Conservation (phyloP, 202 grass and related monocot genomes). For the Dendrocalamus latiflorus region DNA sequence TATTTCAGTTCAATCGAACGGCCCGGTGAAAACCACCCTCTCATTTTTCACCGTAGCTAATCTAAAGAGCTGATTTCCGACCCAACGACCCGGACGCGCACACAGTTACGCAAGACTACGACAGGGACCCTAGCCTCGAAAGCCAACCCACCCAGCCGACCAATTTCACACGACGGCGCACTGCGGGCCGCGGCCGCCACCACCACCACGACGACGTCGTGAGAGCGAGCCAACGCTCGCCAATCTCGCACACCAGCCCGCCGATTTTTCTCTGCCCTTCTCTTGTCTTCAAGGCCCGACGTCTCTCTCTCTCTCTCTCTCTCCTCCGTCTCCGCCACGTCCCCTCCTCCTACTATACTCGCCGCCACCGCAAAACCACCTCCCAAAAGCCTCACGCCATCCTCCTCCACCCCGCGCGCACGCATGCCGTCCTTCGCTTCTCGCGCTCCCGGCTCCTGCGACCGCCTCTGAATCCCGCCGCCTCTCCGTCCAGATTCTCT, state of each 20-base stretch:
- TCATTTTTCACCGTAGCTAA: too few species aligned
- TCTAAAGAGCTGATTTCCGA: too few species aligned
- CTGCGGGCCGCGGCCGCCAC: background rate
- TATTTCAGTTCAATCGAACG: too few species aligned
- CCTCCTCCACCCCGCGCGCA: background rate
- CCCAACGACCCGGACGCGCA: too few species aligned
- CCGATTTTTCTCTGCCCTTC: background rate
- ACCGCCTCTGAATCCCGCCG: slow-evolving; percentile 14
- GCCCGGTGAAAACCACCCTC: too few species aligned
- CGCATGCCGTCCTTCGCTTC: background rate
- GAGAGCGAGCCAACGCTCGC: slow-evolving; percentile 13
- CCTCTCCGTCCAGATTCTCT: slow-evolving; percentile 24
- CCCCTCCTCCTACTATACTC: background rate
- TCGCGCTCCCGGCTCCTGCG: background rate
- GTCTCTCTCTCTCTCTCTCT: background rate
- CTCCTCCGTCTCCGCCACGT: slow-evolving; percentile 16
- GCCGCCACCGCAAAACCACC: slow-evolving; percentile 25
- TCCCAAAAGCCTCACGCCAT: slow-evolving; percentile 22
- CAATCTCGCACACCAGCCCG: background rate
- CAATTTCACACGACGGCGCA: background rate
- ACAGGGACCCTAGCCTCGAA: too few species aligned
- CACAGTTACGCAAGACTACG: too few species aligned
- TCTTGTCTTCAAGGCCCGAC: background rate
- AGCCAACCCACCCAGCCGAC: background rate
- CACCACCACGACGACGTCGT: background rate